Evolutionary conservation across 176 grass and related monocot genomes (phyloP).

Genomic region (Oryza officinalis): DNA sequence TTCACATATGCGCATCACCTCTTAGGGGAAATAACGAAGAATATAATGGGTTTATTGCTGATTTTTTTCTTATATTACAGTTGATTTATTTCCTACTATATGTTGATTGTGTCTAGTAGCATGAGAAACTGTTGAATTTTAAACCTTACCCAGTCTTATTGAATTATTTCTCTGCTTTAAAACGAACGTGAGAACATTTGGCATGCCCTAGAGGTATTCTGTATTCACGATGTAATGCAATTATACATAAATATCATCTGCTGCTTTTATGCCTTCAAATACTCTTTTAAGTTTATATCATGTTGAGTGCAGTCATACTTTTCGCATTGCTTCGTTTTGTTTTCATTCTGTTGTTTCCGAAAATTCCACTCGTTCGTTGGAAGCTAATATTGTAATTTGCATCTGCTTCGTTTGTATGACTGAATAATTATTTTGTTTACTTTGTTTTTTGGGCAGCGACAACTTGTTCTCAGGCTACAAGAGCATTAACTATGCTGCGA

Average conservation of each 20-base stretch:
- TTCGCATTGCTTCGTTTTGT: not conserved
- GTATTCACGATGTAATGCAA: not conserved
- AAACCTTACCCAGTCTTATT: constrained; percentile 15
- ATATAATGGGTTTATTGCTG: not conserved
- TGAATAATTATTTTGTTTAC: constrained; percentile 5
- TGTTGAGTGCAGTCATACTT: not conserved
- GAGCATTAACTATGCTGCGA: constrained; percentile 78
- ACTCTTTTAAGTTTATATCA: not conserved
- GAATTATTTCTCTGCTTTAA: not conserved
- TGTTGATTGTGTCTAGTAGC: not conserved
- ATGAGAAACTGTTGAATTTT: not conserved
- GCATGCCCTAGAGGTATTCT: not conserved
- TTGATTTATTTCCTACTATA: constrained; percentile 9
- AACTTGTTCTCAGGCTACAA: constrained; percentile 76
- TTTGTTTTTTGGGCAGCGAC: constrained; percentile 60
- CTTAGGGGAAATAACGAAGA: not conserved
- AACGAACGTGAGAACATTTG: not conserved
- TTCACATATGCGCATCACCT: not conserved
- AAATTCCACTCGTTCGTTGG: not conserved
- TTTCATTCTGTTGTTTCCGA: not conserved
- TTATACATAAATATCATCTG: not conserved
- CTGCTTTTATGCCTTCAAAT: not conserved
- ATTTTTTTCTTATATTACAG: not conserved
- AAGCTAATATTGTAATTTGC: not conserved
- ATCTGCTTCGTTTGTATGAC: not conserved